Evolutionary conservation across 345 rosid species (phyloP).

Genomic region (Draba incana): DNA sequence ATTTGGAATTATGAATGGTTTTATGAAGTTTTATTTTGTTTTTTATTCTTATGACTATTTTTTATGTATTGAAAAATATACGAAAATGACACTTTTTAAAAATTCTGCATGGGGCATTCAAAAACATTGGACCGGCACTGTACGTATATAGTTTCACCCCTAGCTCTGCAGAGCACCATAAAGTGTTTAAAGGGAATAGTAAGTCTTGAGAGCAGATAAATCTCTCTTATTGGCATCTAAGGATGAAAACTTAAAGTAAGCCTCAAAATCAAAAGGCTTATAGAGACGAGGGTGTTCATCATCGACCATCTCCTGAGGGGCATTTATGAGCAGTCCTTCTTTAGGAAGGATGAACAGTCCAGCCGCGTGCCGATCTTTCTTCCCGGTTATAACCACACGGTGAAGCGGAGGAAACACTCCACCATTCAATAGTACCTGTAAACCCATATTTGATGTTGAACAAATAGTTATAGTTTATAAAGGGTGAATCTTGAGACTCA

Average conservation of each 20-base stretch:
- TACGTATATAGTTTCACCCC: too few species aligned
- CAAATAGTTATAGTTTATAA: too few species aligned
- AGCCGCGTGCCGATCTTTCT: conserved; percentile 30
- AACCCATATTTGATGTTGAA: neutral
- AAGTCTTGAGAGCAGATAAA: conserved; percentile 33
- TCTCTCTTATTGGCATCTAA: neutral
- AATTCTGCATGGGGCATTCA: too few species aligned
- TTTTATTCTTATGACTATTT: too few species aligned
- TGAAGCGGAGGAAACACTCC: conserved; percentile 37
- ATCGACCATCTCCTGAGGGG: conserved; percentile 27
- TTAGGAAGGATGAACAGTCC: conserved; percentile 33
- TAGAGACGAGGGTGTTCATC: conserved; percentile 39
- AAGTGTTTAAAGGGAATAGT: conserved; percentile 35
- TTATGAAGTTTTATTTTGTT: too few species aligned
- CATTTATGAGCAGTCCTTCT: conserved; percentile 29
- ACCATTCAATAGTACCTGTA: conserved; percentile 41
- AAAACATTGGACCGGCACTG: too few species aligned
- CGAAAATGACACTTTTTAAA: too few species aligned
- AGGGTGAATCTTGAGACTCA: conserved; percentile 3
- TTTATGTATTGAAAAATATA: too few species aligned
- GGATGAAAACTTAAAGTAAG: conserved; percentile 20
- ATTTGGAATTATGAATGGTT: too few species aligned
- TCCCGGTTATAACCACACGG: conserved; percentile 36
- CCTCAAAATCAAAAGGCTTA: conserved; percentile 39
- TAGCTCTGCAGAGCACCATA: neutral